Base-by-base conservation (phyloP, 2,329 filamentous ascomycete species). In the Epichloe sylvatica region DNA sequence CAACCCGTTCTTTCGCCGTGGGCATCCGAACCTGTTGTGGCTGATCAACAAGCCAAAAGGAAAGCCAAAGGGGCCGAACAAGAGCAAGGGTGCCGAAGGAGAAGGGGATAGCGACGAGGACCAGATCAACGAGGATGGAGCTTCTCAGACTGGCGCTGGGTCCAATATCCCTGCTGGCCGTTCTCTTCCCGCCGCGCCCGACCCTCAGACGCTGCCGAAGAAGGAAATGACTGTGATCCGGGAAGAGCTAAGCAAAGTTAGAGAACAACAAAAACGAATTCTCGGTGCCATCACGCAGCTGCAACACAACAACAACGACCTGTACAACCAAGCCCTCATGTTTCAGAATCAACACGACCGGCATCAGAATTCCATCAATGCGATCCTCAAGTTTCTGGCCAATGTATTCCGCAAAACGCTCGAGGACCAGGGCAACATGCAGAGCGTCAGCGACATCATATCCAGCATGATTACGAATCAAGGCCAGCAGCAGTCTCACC, bases 321-420 rank as follows among this genome's bases (percentile, higher is more conserved):
- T 96, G 33, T 94, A 90, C 60, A 84, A 86, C 50, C 89, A 96
- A 65, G 90, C 91, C 0, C 77, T 86, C 42, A 82, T 86, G 51
- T 96, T 96, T 63, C 90, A 97, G 65, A 85, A 80, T 52, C 81
- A 94, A 62, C 91, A 97, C 61, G 89, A 91, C 57, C 83, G 92
- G n/a, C 92, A 98, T 61, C 92, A 98, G 63, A 95, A 91, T 63
- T 96, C 91, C 0, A 97, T 98, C 67, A 97, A 96, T 61, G 91
- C 91, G n/a, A 97, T 98, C 54, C 76, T 98, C 40, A 94, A 90
- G 46, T 97, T 98, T 65, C 76, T 98, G 19, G 92, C 91, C 43
- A 97, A 94, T 12, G 91, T 98, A 40, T 98, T 97, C 68, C 85
- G 94, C 54, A 84, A 94, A 60, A 94, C 88, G 54, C 70, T 98